Evolutionary conservation across 306 rosid species (phyloP), one percentile per base, ranked within the genome.

Genomic region (Calophaca sinica): DNA sequence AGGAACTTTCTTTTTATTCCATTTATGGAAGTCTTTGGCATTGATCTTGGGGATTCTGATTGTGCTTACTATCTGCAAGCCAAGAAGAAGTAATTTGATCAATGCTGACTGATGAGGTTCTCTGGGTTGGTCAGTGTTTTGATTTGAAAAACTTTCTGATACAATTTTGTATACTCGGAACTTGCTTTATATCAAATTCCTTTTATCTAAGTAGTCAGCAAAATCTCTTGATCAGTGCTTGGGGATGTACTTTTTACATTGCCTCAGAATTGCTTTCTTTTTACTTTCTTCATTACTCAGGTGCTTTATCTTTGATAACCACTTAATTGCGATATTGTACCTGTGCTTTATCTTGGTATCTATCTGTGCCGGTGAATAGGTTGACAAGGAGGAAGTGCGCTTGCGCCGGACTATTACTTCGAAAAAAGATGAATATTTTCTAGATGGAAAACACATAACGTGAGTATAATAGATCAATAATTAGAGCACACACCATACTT

Each of bases 381-480:
- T 94, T 77, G 99, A 94, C 77, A 94, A 94, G 85, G 97, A 94
- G 81, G 99, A 94, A 86, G 97, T 94, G 87, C 90, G 88, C 67
- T 85, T 94, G 87, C 96, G 99, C 60, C 86, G 99, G 73, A 91
- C 96, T 10, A 89, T 94, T 73, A 89, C 90, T 70, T 78, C 82
- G 84, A 94, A 94, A 73, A 94, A 94, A 85, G 96, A 94, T 77
- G 98, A 91, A 76, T 94, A 94, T 86, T 89, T 88, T 82, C 87
- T 94, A 67, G 98, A 94, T 81, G 98, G 97, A 81, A 94, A 94
- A 84, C 98, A 94, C 84, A 94, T 94, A 62, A 89, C 96, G 97
- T 94, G 84, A 91, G 97, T 86, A 35, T 72, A 58, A 44, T 77
- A 51, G 67, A 73, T 68, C 53, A 5, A 42, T 8, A 42, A 20